Conservation (phyloP, 2,329 filamentous ascomycete species). For the Fusarium tupiense region DNA sequence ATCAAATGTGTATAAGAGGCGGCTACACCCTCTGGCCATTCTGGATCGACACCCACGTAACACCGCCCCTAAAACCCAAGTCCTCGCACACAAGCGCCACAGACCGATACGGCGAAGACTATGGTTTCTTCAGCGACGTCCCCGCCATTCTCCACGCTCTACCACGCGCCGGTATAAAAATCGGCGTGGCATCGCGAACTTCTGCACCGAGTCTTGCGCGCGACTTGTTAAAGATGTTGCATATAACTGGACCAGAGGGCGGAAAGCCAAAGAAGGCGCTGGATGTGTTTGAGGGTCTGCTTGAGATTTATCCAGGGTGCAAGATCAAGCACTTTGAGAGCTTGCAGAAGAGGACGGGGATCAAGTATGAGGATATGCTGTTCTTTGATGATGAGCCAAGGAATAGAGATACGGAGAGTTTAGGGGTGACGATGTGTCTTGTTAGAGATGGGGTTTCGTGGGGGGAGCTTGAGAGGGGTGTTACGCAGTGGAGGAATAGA, state of each 20-base stretch:
- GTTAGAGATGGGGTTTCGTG: slow-evolving; percentile 82
- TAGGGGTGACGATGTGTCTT: slow-evolving; percentile 87
- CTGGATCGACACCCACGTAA: slow-evolving; percentile 95
- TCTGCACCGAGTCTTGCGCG: slow-evolving; percentile 80
- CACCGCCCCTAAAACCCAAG: slow-evolving; percentile 71
- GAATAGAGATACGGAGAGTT: slow-evolving; percentile 80
- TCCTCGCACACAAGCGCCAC: slow-evolving; percentile 54
- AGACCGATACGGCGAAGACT: slow-evolving; percentile 72
- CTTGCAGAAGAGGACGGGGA: slow-evolving; percentile 74
- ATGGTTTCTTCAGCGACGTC: slow-evolving; percentile 76
- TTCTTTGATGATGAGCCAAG: slow-evolving; percentile 95
- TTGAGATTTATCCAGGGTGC: slow-evolving; percentile 77
- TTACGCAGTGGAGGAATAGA: slow-evolving; percentile 82
- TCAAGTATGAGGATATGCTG: slow-evolving; percentile 85
- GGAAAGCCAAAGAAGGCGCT: slow-evolving; percentile 56
- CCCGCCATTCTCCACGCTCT: slow-evolving; percentile 73
- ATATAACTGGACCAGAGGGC: slow-evolving; percentile 52
- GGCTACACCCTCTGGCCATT: slow-evolving; percentile 99
- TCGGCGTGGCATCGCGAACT: slow-evolving; percentile 85
- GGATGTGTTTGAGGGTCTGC: slow-evolving; percentile 67
- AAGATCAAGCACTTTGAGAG: slow-evolving; percentile 88
- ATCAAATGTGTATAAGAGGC: no score
- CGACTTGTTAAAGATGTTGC: slow-evolving; percentile 81
- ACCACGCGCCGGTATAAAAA: slow-evolving; percentile 53
- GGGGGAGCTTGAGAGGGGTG: slow-evolving; percentile 80